Percentiles rank a stretch among this genome's conserved stretches.
Conservation (phyloP, 331 rosid species). For the Acacia pycnantha region DNA sequence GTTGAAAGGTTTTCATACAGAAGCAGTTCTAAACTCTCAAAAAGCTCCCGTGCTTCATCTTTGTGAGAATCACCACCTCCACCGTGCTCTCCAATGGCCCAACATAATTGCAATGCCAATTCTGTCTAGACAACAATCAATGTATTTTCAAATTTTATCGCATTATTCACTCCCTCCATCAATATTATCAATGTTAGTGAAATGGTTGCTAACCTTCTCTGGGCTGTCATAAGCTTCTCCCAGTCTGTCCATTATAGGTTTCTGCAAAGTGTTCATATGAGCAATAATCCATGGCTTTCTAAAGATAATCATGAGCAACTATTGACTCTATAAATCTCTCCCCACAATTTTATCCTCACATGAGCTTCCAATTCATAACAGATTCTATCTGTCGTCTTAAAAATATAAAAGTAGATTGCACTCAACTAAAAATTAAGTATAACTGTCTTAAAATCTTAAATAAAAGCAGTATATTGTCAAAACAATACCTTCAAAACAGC, state of each 20-base stretch:
- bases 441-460: slow-evolving; percentile 19
- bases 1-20: slow-evolving; percentile 90
- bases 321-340: not conserved
- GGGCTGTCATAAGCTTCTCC: slow-evolving; percentile 91
- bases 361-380: slow-evolving; percentile 12
- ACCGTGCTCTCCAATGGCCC: slow-evolving; percentile 99
- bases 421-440: not conserved
- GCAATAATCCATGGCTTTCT: slow-evolving; percentile 7
- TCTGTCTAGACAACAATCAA: slow-evolving; percentile 62
- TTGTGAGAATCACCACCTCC: slow-evolving; percentile 94
- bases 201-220: slow-evolving; percentile 63
- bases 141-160: slow-evolving; percentile 26
- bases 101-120: slow-evolving; percentile 90
- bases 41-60: slow-evolving; percentile 97
- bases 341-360: not conserved
- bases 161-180: slow-evolving; percentile 3
- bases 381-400: not conserved
- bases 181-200: slow-evolving; percentile 23
- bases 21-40: slow-evolving; percentile 92
- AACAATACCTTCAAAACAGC: slow-evolving; percentile 81
- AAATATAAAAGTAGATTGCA: slow-evolving; percentile 11
- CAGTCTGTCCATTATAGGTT: slow-evolving; percentile 89
- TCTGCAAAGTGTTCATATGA: slow-evolving; percentile 52
- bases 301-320: slow-evolving; percentile 14
- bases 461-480: slow-evolving; percentile 12